phyloP scores from a whole-genome alignment of 495 filamentous ascomycete species.

The Glutinoglossum americanum region DNA sequence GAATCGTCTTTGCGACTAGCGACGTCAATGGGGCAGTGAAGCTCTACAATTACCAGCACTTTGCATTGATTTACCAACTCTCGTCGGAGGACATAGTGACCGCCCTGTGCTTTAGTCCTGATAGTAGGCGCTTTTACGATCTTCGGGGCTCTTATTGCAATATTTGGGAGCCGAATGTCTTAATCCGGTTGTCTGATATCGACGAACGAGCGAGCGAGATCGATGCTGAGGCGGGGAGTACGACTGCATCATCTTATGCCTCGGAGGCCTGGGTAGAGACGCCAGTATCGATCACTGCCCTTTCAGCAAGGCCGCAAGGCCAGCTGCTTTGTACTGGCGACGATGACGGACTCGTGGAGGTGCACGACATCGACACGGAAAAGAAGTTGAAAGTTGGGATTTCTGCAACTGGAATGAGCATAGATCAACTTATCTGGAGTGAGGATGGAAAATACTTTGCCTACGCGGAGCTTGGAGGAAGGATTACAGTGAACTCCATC shows the following conservation, averaged over 20 bases:
- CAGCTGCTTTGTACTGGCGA: not conserved
- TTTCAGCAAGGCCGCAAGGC: not conserved
- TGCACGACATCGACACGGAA: not conserved
- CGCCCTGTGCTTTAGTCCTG: constrained; percentile 9
- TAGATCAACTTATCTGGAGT: not conserved
- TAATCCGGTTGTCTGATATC: constrained; percentile 6
- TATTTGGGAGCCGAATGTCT: constrained; percentile 11
- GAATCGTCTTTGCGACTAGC: constrained; percentile 12
- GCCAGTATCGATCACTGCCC: not conserved
- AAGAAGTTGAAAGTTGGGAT: not conserved
- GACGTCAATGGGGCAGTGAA: constrained; percentile 10
- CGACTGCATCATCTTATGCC: not conserved
- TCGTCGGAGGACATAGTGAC: constrained; percentile 8
- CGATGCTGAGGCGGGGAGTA: not conserved
- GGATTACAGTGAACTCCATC: no score
- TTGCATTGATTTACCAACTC: constrained; percentile 11
- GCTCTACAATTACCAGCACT: constrained; percentile 10
- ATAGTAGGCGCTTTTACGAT: constrained; percentile 11
- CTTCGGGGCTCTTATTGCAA: constrained; percentile 9
- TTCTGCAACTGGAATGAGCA: not conserved
- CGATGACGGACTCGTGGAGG: not conserved
- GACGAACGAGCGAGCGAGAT: constrained; percentile 2
- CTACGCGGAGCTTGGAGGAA: not conserved
- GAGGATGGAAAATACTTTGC: not conserved
- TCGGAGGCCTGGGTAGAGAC: not conserved